These are phyloP conservation scores for Pseudomonodictys pantanalensis DNA, from an alignment of 495 filamentous ascomycete species.

Conservation along the genomic window DNA sequence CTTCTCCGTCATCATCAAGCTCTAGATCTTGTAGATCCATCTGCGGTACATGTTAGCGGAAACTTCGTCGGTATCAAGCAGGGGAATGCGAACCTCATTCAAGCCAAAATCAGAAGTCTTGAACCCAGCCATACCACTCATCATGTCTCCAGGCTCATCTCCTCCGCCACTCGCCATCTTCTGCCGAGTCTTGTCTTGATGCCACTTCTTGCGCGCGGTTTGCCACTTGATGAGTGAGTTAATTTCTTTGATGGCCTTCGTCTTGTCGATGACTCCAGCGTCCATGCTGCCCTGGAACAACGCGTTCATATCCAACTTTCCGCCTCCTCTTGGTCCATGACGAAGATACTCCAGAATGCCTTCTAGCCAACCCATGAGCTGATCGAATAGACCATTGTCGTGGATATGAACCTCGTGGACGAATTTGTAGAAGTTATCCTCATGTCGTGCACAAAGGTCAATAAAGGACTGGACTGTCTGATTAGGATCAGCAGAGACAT, in stretches of 20 bases:
- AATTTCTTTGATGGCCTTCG: conserved; percentile 74
- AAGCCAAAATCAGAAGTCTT: conserved; percentile 82
- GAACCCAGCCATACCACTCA: conserved; percentile 52
- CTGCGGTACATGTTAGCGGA: conserved; percentile 39
- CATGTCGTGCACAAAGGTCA: conserved; percentile 90
- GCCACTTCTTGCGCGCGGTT: conserved; percentile 91
- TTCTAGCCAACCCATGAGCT: conserved; percentile 96
- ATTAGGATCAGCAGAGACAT: conserved; percentile 90
- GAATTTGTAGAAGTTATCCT: conserved; percentile 98
- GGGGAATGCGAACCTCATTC: conserved; percentile 58
- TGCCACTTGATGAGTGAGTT: conserved; percentile 88
- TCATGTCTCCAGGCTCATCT: conserved; percentile 32
- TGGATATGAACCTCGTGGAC: conserved; percentile 98
- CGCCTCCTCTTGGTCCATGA: conserved; percentile 70
- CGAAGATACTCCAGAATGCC: conserved; percentile 93
- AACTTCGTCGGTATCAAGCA: not conserved
- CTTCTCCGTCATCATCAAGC: conserved; percentile 68
- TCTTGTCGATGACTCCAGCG: conserved; percentile 62
- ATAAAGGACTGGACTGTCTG: conserved; percentile 99
- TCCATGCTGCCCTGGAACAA: conserved; percentile 76
- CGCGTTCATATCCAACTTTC: conserved; percentile 88
- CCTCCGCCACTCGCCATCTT: conserved; percentile 86
- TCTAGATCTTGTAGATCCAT: conserved; percentile 77
- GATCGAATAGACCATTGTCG: conserved; percentile 92
- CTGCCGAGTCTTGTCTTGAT: conserved; percentile 93